These are phyloP conservation scores for Alopecurus myosuroides DNA, from an alignment of 176 grass and related monocot genomes.

Conservation along the genomic window DNA sequence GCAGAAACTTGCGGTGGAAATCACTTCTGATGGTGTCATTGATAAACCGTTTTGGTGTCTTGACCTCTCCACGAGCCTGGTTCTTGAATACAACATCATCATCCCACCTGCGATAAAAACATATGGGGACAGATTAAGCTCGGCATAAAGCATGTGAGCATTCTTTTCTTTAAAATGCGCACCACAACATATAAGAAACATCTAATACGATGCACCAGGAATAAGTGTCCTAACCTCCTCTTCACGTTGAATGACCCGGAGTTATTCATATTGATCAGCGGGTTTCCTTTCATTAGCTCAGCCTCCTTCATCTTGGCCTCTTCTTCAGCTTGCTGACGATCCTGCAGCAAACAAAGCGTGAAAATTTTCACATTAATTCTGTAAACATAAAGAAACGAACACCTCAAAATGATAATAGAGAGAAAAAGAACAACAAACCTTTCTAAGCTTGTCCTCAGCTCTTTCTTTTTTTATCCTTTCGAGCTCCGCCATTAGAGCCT, in stretches of 20 bases:
- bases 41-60: slow-evolving; percentile 86
- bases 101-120: slow-evolving; percentile 55
- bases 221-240: slow-evolving; percentile 51
- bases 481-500: slow-evolving; percentile 89
- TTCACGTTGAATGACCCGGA: slow-evolving; percentile 82
- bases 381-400: not conserved
- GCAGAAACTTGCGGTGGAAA: slow-evolving; percentile 95
- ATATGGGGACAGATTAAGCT: not conserved
- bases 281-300: slow-evolving; percentile 88
- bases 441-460: slow-evolving; percentile 77
- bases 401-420: not conserved
- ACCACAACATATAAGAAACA: not conserved
- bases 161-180: not conserved
- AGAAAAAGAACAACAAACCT: slow-evolving; percentile 44
- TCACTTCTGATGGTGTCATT: slow-evolving; percentile 95
- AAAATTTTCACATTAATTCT: not conserved
- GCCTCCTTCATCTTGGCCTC: slow-evolving; percentile 86
- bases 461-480: slow-evolving; percentile 96
- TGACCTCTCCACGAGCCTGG: slow-evolving; percentile 82
- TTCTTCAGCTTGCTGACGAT: slow-evolving; percentile 74
- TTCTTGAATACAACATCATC: slow-evolving; percentile 96
- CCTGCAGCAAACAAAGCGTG: slow-evolving; percentile 27
- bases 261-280: slow-evolving; percentile 80
- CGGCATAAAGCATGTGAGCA: not conserved
- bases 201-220: not conserved